Conservation (phyloP, 345 rosid genomes). For the Populus davidiana region DNA sequence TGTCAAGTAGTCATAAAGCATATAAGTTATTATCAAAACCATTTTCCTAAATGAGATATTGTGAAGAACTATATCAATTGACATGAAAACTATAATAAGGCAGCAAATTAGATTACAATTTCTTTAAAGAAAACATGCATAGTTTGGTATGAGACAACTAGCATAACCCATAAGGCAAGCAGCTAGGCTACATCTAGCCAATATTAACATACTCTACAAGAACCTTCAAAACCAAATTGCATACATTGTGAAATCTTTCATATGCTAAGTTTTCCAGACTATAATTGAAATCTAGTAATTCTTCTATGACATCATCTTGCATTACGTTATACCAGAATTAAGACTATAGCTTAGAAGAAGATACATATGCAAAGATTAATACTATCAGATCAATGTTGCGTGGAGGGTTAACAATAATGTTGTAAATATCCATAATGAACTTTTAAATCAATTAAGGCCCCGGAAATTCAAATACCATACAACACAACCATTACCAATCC, state of each 20-base stretch:
- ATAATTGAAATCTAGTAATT: background rate
- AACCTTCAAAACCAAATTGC: background rate
- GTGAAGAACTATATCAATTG: background rate
- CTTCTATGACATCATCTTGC: background rate
- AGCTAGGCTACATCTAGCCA: background rate
- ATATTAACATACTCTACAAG: background rate
- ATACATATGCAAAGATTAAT: background rate
- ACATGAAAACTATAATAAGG: background rate
- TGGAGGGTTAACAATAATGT: background rate
- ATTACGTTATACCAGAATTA: background rate
- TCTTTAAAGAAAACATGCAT: background rate
- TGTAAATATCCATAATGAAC: background rate
- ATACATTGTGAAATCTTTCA: background rate
- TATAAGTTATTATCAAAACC: background rate
- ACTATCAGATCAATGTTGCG: background rate
- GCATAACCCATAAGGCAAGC: background rate
- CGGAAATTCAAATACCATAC: background rate
- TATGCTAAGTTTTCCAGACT: background rate
- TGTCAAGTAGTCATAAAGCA: conserved; percentile 18
- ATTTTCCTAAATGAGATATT: background rate
- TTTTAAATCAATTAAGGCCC: background rate
- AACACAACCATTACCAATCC: background rate
- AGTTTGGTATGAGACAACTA: background rate
- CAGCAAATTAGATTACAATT: background rate
- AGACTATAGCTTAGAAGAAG: background rate